Base-by-base conservation (phyloP, 441 rosid species). In the Raphanus hybrid region DNA sequence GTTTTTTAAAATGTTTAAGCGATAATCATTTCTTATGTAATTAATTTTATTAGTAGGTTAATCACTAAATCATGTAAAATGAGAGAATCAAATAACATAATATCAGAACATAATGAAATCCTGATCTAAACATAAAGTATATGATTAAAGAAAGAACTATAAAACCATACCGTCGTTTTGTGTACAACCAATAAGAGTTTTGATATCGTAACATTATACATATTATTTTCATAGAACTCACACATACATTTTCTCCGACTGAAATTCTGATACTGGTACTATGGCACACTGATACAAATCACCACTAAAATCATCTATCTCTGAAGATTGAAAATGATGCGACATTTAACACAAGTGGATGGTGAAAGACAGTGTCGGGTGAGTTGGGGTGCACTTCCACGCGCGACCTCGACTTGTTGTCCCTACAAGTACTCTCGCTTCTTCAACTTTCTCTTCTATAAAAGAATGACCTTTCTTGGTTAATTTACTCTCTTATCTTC, bases 291-390 rank as follows among this genome's bases (percentile, higher is more conserved):
- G 27, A 64, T 55, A 62, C 48, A 64, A 64, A 77, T 27, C 67
- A 71, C 32, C 35, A 34, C 41, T 15, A 12, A 69, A 55, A 45
- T 70, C 9, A 29, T 54, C 37, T 39, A 76, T 50, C 54, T 69
- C 8, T 27, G 18, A 71, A 78, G 14, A 64, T 45, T 62, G 75
- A 79, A 74, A 74, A 70, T 18, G 75, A 75, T 73, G 48, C 27
- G 79, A 74, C 78, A 69, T 52, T 26, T 73, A 55, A 74, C 78
- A 74, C 82, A 62, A 74, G 75, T 79, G 82, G 75, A 63, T 74
- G 69, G 35, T 62, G 71, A 74, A 37, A 69, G 75, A 79, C 63
- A 57, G 37, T 79, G 79, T 79, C 72, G 71, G 79, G 82, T 74
- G 79, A 57, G 64, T 64, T 74, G 67, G 79, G 79, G 72, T 64